Evolutionary conservation across 2,329 filamentous ascomycete species (phyloP), one percentile per base, ranked within the genome.

Genomic region (Trematosphaeria pertusa): DNA sequence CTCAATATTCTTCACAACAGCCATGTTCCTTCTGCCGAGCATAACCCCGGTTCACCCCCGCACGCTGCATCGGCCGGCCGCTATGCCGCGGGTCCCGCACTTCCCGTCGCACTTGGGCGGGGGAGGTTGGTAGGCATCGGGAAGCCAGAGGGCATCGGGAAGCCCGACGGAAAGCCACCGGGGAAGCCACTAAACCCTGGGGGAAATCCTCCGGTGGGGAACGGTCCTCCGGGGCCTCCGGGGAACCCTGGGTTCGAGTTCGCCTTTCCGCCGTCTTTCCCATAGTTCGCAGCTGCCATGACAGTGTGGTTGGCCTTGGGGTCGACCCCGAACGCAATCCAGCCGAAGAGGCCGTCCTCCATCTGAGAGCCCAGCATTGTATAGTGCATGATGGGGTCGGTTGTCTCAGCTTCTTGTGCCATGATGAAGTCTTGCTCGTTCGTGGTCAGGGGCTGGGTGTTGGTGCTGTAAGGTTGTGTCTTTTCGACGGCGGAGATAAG

Each of bases 331-430:
- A 68, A 67, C 19, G 60, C 54, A 35, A 70, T 54, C 66, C 64
- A 70, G 15, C 54, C 67, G 39, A 69, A 69, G 21, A 70, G 35
- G 43, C 65, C 67, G 18, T 64, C 58, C 7, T 61, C 52, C 4
- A 69, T 62, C 24, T 70, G 64, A 34, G 84, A 76, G 5, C 82
- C 82, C 0, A 87, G 73, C 4, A 79, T 70, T 5, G 82, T 75
- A 54, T 84, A 85, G 59, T 85, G 76, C 34, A 83, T 72, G 58
- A 86, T 76, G 0, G 83, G 84, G 48, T 80, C 81, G 15, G 75
- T 74, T 7, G 71, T 74, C 30, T 74, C 74, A 2, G 77, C 74
- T 61, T 81, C 76, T 44, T 73, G 61, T 4, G 75, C 58, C 7
- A 81, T 70, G 38, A 84, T 75, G 19, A 45, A 52, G 62, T 86